A percentile compares a stretch with the other conserved stretches of the same genome.
Conservation (phyloP, 176 grass and related monocot genomes). For the Oryza meridionalis region DNA sequence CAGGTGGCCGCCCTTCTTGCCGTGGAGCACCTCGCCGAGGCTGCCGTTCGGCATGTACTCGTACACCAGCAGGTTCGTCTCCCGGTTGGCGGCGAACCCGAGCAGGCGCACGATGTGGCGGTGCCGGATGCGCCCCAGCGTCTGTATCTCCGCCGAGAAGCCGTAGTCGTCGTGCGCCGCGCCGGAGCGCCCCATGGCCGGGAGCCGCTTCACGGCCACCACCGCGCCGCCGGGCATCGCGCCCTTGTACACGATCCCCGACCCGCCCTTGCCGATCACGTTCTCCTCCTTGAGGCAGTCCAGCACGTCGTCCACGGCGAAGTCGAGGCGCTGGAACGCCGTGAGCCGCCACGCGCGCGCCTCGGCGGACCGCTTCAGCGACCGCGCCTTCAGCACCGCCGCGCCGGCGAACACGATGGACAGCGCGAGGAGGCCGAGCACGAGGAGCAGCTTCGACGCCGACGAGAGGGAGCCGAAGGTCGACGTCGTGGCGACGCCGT, state of each 20-base stretch:
- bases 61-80: conserved; percentile 86
- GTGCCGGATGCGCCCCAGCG: conserved; percentile 82
- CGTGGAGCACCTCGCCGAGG: conserved; percentile 88
- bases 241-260: conserved; percentile 90
- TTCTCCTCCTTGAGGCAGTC: conserved; percentile 90
- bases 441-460: conserved; percentile 69
- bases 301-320: conserved; percentile 80
- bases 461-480: conserved; percentile 52
- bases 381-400: conserved; percentile 82
- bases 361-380: conserved; percentile 60
- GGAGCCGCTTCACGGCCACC: conserved; percentile 87
- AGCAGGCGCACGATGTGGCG: conserved; percentile 92
- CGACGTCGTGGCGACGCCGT: conserved; percentile 40
- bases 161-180: conserved; percentile 80
- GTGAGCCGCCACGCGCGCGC: conserved; percentile 79
- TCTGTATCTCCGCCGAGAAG: conserved; percentile 94
- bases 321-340: conserved; percentile 88
- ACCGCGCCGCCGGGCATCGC: conserved; percentile 58
- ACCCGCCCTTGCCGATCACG: conserved; percentile 90
- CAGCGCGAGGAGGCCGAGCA: conserved; percentile 67
- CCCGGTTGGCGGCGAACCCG: conserved; percentile 76
- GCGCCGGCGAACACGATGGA: conserved; percentile 79
- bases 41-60: conserved; percentile 97
- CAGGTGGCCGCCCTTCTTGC: conserved; percentile 85
- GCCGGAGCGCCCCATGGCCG: conserved; percentile 56